phyloP scores from a whole-genome alignment of 1,284 basidiomycete genomes.

The Anthracocystis setariae region DNA sequence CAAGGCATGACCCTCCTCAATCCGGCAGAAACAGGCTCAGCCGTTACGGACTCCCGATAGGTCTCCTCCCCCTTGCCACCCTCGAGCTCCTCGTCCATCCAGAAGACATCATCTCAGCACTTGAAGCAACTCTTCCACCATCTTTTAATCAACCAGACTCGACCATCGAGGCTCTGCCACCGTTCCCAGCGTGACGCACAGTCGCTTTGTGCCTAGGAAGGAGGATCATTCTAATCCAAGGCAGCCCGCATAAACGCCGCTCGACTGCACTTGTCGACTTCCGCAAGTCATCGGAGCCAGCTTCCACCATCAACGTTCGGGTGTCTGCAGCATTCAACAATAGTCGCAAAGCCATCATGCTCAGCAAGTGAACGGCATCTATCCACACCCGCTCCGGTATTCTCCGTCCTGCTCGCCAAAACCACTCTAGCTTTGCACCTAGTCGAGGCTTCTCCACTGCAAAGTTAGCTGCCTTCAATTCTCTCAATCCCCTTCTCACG shows the following conservation, averaged over 20 bases:
- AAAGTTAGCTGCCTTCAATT: not conserved
- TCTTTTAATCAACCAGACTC: not conserved
- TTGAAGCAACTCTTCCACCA: conserved; percentile 1
- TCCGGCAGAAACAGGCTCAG: conserved; percentile 4
- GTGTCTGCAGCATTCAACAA: not conserved
- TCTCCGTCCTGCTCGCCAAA: not conserved
- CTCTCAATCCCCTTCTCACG: not conserved
- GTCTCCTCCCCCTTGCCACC: not conserved
- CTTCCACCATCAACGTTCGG: not conserved
- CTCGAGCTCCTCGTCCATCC: conserved; percentile 2
- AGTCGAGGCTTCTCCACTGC: not conserved
- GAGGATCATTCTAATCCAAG: conserved; percentile 1
- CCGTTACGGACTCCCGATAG: not conserved
- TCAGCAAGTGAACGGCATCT: conserved; percentile 3
- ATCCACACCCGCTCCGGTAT: not conserved
- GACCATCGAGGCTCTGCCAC: conserved; percentile 5
- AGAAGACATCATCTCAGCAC: conserved; percentile 4
- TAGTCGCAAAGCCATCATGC: not conserved
- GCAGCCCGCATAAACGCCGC: conserved; percentile 6
- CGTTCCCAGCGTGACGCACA: not conserved
- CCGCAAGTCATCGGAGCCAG: not conserved
- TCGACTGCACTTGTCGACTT: not conserved
- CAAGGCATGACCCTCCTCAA: not conserved
- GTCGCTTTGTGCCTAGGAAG: conserved; percentile 1
- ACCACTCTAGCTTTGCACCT: not conserved